Evolutionary conservation across 192 early-diverging fungal genomes (phyloP), one percentile per base, ranked within the genome.

Genomic region (Coemansia sp.): DNA sequence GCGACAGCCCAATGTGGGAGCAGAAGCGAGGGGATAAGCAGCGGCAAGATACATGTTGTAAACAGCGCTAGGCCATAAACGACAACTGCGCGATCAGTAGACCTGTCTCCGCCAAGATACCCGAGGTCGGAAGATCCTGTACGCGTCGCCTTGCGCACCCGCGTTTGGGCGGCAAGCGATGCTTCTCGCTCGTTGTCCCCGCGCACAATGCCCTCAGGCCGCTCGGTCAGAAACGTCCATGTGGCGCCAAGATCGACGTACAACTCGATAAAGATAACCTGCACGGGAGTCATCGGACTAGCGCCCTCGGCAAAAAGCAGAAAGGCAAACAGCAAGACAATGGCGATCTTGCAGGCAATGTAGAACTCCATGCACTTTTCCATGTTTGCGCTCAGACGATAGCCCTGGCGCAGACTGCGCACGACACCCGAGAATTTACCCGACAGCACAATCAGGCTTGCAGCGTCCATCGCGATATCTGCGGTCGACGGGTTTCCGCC

Each of bases 401-500:
- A 55, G 14, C 66, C 70, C 41, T 79, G 70, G 11, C 76, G 66
- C 27, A 79, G 44, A 57, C 65, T 36, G 8, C 58, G 59, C 20
- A 73, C 70, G 3, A 79, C 68, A 11, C 55, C 71, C 13, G 62
- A 62, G 31, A 79, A 73, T 9, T 64, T 50, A 17, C 70, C 70
- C 20, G 62, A 67, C 13, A 79, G 44, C 23, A 79, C 70, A 50
- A 79, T 60, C 62, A 79, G 31, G 6, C 64, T 58, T 0, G 76
- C 76, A 0, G 71, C 57, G 25, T 79, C 76, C 61, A 87, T 76
- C 7, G 82, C 79, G 68, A 90, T 81, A 52, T 86, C 86, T 17
- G 84, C 86, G 22, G 87, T 84, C 8, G 76, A 67, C 69, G 86
- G 72, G 66, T 87, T 31, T 69, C 84, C 50, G 82, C 88, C 91